Evolutionary conservation across 805 yeast genomes (phyloP), one percentile per base, ranked within the genome.

Genomic region (Saccharomyces eubayanus): DNA sequence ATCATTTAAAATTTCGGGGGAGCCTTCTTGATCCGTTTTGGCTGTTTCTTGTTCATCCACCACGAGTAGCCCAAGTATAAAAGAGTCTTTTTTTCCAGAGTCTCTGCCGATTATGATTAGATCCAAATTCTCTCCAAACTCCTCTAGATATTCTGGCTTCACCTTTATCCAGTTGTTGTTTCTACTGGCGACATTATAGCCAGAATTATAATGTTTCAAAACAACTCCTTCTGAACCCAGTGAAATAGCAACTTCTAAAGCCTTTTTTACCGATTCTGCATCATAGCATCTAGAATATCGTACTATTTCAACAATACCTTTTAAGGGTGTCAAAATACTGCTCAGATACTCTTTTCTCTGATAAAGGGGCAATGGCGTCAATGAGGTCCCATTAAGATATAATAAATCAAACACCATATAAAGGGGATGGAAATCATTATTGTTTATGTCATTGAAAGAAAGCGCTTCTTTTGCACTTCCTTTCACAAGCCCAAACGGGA

Each of bases 121-220:
- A 67, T 92, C 98, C 57, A 90, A 73, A 62, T 87, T 87, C 58
- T 90, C 96, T 9, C 96, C 96, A 67, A 87, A 86, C 55, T 85
- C 89, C 53, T 83, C 85, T 51, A 90, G 72, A 64, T 90, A 91
- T 60, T 91, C 97, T 0, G 98, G 98, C 66, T 92, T 92, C 1
- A 92, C 79, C 63, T 92, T 92, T 14, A 89, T 73, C 96, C 97
- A 92, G n/a, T 76, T 70, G 16, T 77, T 79, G 46, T 77, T 75
- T 50, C 89, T 72, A 31, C 77, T 78, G n/a, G 82, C 88, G 14
- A 87, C 75, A 2, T 70, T 65, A 65, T 92, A 92, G 14, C 66
- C 70, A 1, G 86, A 76, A 11, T 72, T 67, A 0, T 82, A 78
- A 57, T 82, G 77, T 64, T 92, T 92, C 43, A 92, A 69, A 53